Percentiles rank a stretch among this genome's conserved stretches.
Evolutionary conservation across 73 alveolate genomes (phyloP).

Genomic region (Paramecium biaurelia): DNA sequence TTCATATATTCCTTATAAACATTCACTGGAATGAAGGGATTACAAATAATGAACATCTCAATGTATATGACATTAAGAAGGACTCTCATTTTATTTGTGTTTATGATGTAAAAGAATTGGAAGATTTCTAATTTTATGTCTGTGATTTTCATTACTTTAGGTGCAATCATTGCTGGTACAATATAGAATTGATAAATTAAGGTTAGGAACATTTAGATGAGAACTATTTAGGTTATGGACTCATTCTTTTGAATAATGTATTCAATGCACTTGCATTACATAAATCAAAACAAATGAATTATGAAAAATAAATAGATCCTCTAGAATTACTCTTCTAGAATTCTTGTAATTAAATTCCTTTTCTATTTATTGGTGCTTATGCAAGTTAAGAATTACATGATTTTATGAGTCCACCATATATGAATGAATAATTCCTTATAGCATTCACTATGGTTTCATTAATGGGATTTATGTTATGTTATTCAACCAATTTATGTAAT

Average conservation of each 20-base stretch:
- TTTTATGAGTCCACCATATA: background rate
- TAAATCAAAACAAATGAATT: background rate
- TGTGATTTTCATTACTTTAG: background rate
- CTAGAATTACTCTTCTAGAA: constrained; percentile 20
- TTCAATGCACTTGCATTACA: constrained; percentile 36
- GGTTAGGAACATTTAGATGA: constrained; percentile 26
- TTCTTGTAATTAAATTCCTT: constrained; percentile 38
- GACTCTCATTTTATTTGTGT: constrained; percentile 23
- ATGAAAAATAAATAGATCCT: background rate
- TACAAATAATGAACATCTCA: constrained; percentile 30
- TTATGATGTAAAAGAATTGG: background rate
- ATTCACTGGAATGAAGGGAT: constrained; percentile 7
- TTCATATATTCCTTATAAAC: background rate
- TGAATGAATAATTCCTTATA: background rate
- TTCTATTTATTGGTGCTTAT: constrained; percentile 37
- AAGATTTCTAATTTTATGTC: background rate
- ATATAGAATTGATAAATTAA: background rate
- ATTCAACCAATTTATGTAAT: constrained; percentile 26
- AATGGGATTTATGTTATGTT: background rate
- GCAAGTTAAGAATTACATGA: background rate
- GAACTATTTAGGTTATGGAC: constrained; percentile 7
- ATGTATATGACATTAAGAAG: constrained; percentile 48
- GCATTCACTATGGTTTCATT: background rate
- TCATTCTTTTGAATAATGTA: background rate
- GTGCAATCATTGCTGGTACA: constrained; percentile 34